Percentiles rank a stretch among this genome's conserved stretches.
phyloP scores from a whole-genome alignment of 768 basidiomycete genomes.

The Auricularia sp. region DNA sequence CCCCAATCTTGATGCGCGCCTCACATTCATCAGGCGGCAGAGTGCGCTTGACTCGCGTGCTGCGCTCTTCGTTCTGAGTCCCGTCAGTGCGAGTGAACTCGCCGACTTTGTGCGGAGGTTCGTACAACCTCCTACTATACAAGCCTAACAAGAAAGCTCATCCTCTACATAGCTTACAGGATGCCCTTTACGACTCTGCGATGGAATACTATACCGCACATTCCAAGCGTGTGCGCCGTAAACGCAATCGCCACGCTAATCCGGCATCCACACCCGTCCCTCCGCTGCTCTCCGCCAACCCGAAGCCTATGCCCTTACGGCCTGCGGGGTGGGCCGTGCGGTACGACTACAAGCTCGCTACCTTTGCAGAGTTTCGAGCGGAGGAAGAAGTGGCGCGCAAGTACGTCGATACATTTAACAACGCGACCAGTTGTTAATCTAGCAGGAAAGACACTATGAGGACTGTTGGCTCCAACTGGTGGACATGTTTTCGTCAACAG shows the following conservation, averaged over 20 bases:
- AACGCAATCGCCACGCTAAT: conserved; percentile 67
- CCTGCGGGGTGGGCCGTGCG: conserved; percentile 91
- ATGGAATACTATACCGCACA: conserved; percentile 90
- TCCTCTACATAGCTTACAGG: conserved; percentile 52
- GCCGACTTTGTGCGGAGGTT: conserved; percentile 79
- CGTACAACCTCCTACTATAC: conserved; percentile 17
- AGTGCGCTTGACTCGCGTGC: conserved; percentile 87
- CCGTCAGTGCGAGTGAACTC: conserved; percentile 78
- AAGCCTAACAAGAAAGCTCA: not conserved
- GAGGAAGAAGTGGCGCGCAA: conserved; percentile 90
- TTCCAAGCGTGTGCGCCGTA: conserved; percentile 83
- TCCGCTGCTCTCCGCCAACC: conserved; percentile 43
- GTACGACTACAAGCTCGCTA: conserved; percentile 96
- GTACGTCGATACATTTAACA: conserved; percentile 35
- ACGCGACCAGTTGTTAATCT: not conserved
- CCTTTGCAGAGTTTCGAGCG: conserved; percentile 89
- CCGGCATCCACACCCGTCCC: conserved; percentile 7
- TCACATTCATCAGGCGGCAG: conserved; percentile 81
- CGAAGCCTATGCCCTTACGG: conserved; percentile 49
- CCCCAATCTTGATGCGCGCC: conserved; percentile 65
- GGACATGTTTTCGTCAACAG: conserved; percentile 83
- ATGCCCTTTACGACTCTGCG: conserved; percentile 80
- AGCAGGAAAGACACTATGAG: conserved; percentile 71
- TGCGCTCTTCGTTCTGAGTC: conserved; percentile 88
- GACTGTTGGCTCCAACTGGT: conserved; percentile 79